A percentile compares a stretch with the other conserved stretches of the same genome.
Evolutionary conservation across 1,284 basidiomycete genomes (phyloP).

Genomic region (Rhodotorula sp.): DNA sequence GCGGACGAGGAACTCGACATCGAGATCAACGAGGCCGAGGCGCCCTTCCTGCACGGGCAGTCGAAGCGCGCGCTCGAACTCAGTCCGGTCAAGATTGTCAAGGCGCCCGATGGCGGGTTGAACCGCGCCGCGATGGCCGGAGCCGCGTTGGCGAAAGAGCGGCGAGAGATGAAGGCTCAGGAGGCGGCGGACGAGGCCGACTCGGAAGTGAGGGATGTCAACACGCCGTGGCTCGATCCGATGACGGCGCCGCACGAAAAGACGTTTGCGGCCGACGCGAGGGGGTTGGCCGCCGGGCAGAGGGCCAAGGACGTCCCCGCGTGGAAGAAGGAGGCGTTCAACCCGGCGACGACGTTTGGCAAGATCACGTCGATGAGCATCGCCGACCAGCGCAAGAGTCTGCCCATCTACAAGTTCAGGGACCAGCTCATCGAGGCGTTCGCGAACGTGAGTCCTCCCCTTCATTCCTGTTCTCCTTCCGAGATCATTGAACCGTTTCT

Average conservation of each 20-base stretch:
- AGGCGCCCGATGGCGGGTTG: constrained; percentile 63
- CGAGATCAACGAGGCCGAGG: constrained; percentile 95
- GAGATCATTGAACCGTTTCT: neutral
- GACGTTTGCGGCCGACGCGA: constrained; percentile 89
- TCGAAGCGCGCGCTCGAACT: constrained; percentile 92
- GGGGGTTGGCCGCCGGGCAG: constrained; percentile 62
- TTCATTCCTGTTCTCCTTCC: neutral
- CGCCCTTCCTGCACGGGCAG: constrained; percentile 92
- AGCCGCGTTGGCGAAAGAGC: constrained; percentile 88
- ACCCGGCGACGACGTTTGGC: constrained; percentile 95
- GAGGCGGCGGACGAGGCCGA: constrained; percentile 93
- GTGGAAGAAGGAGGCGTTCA: constrained; percentile 92
- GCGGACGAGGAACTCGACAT: constrained; percentile 96
- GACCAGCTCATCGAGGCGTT: constrained; percentile 89
- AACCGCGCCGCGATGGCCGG: constrained; percentile 94
- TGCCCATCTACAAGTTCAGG: constrained; percentile 96
- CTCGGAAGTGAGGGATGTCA: constrained; percentile 88
- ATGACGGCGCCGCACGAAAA: constrained; percentile 87
- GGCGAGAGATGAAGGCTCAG: constrained; percentile 88
- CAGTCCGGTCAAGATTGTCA: constrained; percentile 88
- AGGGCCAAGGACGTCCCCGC: constrained; percentile 71
- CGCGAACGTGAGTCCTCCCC: constrained; percentile 63
- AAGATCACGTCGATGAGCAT: constrained; percentile 88
- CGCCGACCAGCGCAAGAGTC: constrained; percentile 83
- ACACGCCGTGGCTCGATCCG: constrained; percentile 94